Conservation (phyloP, 1,284 basidiomycete genomes). For the Pisolithus thermaeus region DNA sequence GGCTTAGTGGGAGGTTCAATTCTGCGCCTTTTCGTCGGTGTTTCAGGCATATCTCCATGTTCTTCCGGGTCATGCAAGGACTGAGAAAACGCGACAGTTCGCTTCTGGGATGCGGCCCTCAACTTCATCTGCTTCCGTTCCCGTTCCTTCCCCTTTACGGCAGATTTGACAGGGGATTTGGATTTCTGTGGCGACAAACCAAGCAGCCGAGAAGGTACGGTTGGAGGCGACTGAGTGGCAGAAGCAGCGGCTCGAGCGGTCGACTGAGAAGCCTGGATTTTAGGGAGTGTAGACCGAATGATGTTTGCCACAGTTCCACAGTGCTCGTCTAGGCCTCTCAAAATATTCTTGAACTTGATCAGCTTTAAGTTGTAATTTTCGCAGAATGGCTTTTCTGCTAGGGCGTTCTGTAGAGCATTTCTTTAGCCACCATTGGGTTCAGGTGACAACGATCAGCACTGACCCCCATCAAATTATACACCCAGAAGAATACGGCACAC, state of each 20-base stretch:
- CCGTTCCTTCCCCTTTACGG: constrained; percentile 4
- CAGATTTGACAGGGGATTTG: constrained; percentile 16
- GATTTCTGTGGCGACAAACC: constrained; percentile 2
- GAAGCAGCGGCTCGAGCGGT: background rate
- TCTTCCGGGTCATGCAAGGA: background rate
- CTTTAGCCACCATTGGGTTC: background rate
- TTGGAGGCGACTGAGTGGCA: background rate
- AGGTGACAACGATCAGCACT: background rate
- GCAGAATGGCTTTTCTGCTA: constrained; percentile 17
- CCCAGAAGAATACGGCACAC: constrained; percentile 29
- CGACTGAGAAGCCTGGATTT: constrained; percentile 1
- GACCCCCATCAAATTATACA: constrained; percentile 29
- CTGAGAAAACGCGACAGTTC: constrained; percentile 13
- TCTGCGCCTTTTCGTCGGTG: constrained; percentile 26
- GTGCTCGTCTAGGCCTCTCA: constrained; percentile 17
- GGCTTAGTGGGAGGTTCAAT: constrained; percentile 15
- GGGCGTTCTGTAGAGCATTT: constrained; percentile 5
- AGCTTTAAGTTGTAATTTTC: constrained; percentile 13
- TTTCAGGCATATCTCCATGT: constrained; percentile 15
- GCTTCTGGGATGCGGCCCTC: constrained; percentile 21
- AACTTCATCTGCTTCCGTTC: background rate
- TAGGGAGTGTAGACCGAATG: constrained; percentile 13
- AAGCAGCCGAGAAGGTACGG: background rate
- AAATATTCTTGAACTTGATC: constrained; percentile 17
- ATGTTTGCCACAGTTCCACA: constrained; percentile 24